phyloP scores from a whole-genome alignment of 768 basidiomycete genomes.

The Suillus placidus region DNA sequence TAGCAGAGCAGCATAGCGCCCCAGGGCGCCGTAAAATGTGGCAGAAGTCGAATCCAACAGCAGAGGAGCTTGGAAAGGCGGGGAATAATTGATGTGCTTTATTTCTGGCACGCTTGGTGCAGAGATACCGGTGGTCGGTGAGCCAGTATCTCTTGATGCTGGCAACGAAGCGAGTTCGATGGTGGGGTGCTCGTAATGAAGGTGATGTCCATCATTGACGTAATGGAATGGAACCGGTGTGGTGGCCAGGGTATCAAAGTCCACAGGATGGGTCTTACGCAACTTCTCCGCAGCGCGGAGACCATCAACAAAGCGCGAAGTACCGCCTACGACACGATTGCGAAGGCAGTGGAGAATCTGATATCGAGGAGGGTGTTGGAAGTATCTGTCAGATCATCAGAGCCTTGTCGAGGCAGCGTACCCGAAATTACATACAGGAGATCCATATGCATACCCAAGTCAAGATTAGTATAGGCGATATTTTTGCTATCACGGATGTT shows the following conservation, averaged over 20 bases:
- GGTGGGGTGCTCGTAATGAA: slow-evolving; percentile 72
- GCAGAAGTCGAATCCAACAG: slow-evolving; percentile 49
- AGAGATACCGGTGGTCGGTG: slow-evolving; percentile 1
- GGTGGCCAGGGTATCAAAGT: slow-evolving; percentile 59
- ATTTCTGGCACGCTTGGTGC: slow-evolving; percentile 37
- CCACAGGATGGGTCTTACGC: slow-evolving; percentile 44
- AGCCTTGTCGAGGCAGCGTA: neutral
- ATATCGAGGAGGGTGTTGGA: slow-evolving; percentile 87
- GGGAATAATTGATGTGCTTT: slow-evolving; percentile 84
- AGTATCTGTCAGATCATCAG: slow-evolving; percentile 61
- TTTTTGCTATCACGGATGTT: slow-evolving; percentile 75
- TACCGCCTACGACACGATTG: slow-evolving; percentile 81
- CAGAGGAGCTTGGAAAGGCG: slow-evolving; percentile 91
- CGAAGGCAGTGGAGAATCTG: slow-evolving; percentile 91
- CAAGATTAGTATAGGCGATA: slow-evolving; percentile 92
- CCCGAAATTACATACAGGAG: slow-evolving; percentile 64
- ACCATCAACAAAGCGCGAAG: slow-evolving; percentile 86
- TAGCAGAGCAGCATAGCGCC: slow-evolving; percentile 59
- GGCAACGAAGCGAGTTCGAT: slow-evolving; percentile 55
- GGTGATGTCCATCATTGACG: slow-evolving; percentile 85
- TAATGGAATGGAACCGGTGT: slow-evolving; percentile 88
- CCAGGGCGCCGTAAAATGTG: slow-evolving; percentile 64
- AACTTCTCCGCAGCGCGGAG: slow-evolving; percentile 63
- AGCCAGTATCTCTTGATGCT: slow-evolving; percentile 14
- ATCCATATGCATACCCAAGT: slow-evolving; percentile 92